Percentiles rank a stretch among this genome's conserved stretches.
Evolutionary conservation across 2,329 filamentous ascomycete genomes (phyloP).

Genomic region (Tolypocladium inflatum): DNA sequence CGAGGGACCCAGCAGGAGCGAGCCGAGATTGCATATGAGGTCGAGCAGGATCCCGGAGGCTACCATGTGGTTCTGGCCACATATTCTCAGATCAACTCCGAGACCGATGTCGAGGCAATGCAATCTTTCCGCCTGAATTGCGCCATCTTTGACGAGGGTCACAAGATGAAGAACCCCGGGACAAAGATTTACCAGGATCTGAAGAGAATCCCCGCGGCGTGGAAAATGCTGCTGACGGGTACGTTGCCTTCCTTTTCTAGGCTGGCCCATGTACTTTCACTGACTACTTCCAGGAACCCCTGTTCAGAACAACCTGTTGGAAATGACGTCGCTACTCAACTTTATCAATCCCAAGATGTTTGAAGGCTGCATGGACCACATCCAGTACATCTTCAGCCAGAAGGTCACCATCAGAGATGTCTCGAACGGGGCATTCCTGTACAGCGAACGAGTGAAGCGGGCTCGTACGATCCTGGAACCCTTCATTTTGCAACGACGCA

Average conservation of each 20-base stretch:
- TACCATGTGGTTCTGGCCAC: conserved; percentile 54
- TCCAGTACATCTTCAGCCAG: conserved; percentile 84
- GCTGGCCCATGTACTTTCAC: not conserved
- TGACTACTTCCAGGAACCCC: conserved; percentile 65
- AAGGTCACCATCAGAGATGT: conserved; percentile 78
- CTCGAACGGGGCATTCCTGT: conserved; percentile 73
- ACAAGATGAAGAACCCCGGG: conserved; percentile 81
- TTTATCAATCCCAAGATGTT: conserved; percentile 90
- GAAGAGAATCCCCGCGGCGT: conserved; percentile 66
- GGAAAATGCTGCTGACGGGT: conserved; percentile 65
- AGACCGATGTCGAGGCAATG: conserved; percentile 41
- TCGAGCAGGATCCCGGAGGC: conserved; percentile 54
- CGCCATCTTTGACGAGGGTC: conserved; percentile 85
- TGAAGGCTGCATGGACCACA: conserved; percentile 61
- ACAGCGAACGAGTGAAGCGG: conserved; percentile 74
- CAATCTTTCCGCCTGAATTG: conserved; percentile 38
- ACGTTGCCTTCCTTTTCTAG: not conserved
- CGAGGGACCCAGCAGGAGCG: conserved; percentile 58
- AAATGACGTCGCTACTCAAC: conserved; percentile 81
- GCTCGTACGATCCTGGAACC: conserved; percentile 90
- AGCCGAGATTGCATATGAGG: conserved; percentile 54
- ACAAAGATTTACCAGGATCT: conserved; percentile 76
- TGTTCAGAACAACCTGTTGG: conserved; percentile 87
- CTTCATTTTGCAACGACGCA: conserved; percentile 89
- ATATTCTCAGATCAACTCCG: conserved; percentile 48